Conservation (phyloP, 2,329 filamentous ascomycete genomes). For the Leptographium wingfieldii region DNA sequence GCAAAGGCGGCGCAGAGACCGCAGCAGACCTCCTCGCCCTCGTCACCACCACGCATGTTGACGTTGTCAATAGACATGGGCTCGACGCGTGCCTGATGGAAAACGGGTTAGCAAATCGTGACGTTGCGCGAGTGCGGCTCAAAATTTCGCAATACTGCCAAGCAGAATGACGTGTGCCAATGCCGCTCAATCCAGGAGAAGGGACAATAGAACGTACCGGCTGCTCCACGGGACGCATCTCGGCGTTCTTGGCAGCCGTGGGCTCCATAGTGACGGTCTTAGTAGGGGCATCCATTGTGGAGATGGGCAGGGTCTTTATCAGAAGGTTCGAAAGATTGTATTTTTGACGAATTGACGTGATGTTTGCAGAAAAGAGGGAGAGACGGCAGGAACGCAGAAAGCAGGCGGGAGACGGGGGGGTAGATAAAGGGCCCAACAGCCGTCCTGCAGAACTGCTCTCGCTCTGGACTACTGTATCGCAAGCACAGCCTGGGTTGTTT, state of each 20-base stretch:
- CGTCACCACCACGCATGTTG: constrained; percentile 15
- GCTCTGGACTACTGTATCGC: neutral
- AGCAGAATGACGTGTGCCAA: neutral
- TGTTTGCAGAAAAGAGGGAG: neutral
- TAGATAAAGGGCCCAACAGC: neutral
- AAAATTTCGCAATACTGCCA: neutral
- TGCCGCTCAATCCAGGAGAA: neutral
- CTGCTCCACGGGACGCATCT: constrained; percentile 14
- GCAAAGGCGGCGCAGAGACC: constrained; percentile 16
- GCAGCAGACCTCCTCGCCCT: constrained; percentile 14
- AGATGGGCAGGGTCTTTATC: neutral
- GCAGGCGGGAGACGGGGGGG: neutral
- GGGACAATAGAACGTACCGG: constrained; percentile 13
- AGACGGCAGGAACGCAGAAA: neutral
- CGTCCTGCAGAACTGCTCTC: neutral
- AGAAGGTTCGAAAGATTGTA: neutral
- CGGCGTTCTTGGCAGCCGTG: constrained; percentile 12
- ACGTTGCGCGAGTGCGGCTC: neutral
- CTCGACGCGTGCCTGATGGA: constrained; percentile 10
- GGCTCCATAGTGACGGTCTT: constrained; percentile 12
- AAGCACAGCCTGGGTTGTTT: neutral
- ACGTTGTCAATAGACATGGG: constrained; percentile 14
- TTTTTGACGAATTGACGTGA: neutral
- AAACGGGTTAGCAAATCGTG: neutral
- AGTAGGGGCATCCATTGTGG: constrained; percentile 13